These are phyloP conservation scores for Fusarium newnesense DNA, from an alignment of 2,329 filamentous ascomycete genomes.

Conservation along the genomic window DNA sequence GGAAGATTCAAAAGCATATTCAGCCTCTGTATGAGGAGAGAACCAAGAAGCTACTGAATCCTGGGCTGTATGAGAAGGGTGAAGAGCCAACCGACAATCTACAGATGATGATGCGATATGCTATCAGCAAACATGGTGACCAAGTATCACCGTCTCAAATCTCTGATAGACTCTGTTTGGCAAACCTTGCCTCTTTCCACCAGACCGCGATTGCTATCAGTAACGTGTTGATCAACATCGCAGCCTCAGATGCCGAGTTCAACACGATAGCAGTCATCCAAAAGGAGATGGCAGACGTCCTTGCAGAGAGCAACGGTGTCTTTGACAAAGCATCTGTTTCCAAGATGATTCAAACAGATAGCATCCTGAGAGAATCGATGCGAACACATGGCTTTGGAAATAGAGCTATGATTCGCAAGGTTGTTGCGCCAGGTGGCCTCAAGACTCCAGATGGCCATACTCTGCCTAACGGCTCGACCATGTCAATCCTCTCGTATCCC, in stretches of 20 bases:
- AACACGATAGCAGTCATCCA: constrained; percentile 51
- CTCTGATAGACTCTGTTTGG: constrained; percentile 30
- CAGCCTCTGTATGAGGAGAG: constrained; percentile 8
- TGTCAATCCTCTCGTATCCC: constrained; percentile 48
- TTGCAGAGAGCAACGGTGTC: constrained; percentile 34
- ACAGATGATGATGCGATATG: constrained; percentile 36
- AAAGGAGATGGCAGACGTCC: constrained; percentile 48
- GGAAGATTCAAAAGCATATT: constrained; percentile 28
- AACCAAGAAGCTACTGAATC: neutral
- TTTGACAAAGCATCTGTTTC: constrained; percentile 53
- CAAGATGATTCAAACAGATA: constrained; percentile 54
- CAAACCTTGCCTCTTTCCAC: constrained; percentile 53
- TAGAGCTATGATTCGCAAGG: constrained; percentile 44
- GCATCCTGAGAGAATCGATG: constrained; percentile 55
- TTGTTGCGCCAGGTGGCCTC: constrained; percentile 41
- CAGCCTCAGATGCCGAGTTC: constrained; percentile 50
- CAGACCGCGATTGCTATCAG: constrained; percentile 53
- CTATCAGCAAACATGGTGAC: constrained; percentile 27
- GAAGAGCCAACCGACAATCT: constrained; percentile 23
- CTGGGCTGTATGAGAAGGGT: neutral
- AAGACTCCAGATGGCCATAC: constrained; percentile 47
- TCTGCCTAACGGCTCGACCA: constrained; percentile 46
- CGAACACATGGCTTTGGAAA: constrained; percentile 48
- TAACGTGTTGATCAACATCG: constrained; percentile 53
- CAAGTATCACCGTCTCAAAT: constrained; percentile 43